Evolutionary conservation across 2,329 filamentous ascomycete genomes (phyloP), one percentile per base, ranked within the genome.

Genomic region (Aspergillus costaricaensis): DNA sequence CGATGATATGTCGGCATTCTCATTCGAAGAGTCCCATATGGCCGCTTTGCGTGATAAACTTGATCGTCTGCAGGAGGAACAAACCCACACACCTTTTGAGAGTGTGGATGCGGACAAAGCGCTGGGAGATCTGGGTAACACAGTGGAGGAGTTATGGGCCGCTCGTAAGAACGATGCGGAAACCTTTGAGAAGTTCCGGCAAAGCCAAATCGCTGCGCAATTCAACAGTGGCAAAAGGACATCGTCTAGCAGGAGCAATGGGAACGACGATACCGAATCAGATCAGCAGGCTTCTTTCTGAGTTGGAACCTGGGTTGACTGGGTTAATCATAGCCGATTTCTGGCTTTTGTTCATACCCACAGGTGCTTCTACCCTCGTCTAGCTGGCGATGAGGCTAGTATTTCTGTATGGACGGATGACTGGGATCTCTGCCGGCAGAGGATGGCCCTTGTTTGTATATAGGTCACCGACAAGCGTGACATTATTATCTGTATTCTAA

Each of bases 141-240:
- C 76, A 12, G 76, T 80, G 5, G 77, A 81, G 55, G 79, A 82
- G 56, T 68, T 83, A 14, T 73, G 76, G 67, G 71, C 72, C 10
- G 72, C 78, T 32, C 72, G 79, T 55, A 70, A 72, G 53, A 71
- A 79, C 60, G 80, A 82, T 55, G 72, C 75, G 0, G 78, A 80
- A 64, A 72, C 72, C 17, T 81, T 81, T 62, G 75, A 78, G 62
- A 70, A 65, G 39, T 80, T 80, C 62, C 77, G 76, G 55, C 73
- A 80, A 60, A 79, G 75, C 15, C 79, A 81, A 58, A 76, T 81
- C 53, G 79, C 79, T 4, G 79, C 79, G 14, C 77, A 80, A 61
- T 76, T 79, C 27, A 80, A 80, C 63, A 77, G 75, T 44, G 77
- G 76, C 12, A 65, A 72, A 44, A 65, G 70, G 30, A 65, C 62